Base-by-base conservation (phyloP, 2,329 filamentous ascomycete species). In the Bipolaris cookei region DNA sequence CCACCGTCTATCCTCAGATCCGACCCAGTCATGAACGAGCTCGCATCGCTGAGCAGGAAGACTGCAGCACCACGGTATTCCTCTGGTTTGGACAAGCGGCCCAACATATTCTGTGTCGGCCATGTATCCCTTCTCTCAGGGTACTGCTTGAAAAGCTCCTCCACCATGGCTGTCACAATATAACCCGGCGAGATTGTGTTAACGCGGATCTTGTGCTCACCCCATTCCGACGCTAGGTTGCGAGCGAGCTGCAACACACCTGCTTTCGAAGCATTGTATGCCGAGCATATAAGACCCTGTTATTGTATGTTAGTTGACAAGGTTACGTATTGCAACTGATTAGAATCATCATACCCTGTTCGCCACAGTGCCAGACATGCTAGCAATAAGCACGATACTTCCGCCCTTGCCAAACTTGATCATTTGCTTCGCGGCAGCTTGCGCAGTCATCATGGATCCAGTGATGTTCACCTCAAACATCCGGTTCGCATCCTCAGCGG, bases 81-180 rank as follows among this genome's bases (percentile, higher is more conserved):
- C 42, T 60, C 56, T 0, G 76, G 76, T 11, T 52, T 65, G 1
- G 72, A 76, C 13, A 78, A 58, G 7, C 75, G 64, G 23, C 72
- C 87, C 51, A 96, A 81, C 91, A 96, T 95, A 77, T 96, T 96
- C 77, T 94, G 88, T 67, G 84, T 88, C 14, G 90, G 86, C 92
- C 92, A 96, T 58, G 88, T 84, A n/a, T 72, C 70, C 54, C 68
- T 73, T 30, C 79, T 82, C 68, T 92, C 90, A 0, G 92, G 92
- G 64, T 86, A 90, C 62, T 89, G 83, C 63, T 87, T 83, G 69
- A 97, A 95, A 30, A 96, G 84, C 56, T 86, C 84, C 72, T 91
- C 86, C 1, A 94, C 90, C 92, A 97, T 96, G 20, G 89, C 86
- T 1, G 90, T 92, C 20, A 90, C 84, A 69, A 92, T 91, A 73